Conservation (phyloP, 495 filamentous ascomycete genomes). For the Glonium stellatum region DNA sequence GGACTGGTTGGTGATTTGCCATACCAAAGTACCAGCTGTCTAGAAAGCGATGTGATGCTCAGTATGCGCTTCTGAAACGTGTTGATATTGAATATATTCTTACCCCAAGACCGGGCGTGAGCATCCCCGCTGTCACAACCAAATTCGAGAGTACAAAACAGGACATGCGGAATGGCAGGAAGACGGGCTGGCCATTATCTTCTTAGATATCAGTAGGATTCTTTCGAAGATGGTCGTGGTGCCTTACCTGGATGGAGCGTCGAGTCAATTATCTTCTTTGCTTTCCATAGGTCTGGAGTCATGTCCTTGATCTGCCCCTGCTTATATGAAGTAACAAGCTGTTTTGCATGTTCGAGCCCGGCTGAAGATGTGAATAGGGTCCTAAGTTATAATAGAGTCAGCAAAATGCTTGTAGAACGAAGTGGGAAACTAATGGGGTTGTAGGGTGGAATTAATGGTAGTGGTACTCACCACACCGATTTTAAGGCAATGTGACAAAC, state of each 20-base stretch:
- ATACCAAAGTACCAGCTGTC: slow-evolving; percentile 82
- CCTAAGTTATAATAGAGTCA: slow-evolving; percentile 39
- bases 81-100: not conserved
- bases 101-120: slow-evolving; percentile 74
- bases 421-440: not conserved
- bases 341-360: slow-evolving; percentile 77
- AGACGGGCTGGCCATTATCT: slow-evolving; percentile 88
- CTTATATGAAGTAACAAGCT: slow-evolving; percentile 73
- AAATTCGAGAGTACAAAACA: slow-evolving; percentile 90
- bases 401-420: not conserved
- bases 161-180: slow-evolving; percentile 95
- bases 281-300: slow-evolving; percentile 86
- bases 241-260: slow-evolving; percentile 81
- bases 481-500: slow-evolving; percentile 22
- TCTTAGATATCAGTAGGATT: slow-evolving; percentile 6
- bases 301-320: slow-evolving; percentile 63
- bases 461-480: slow-evolving; percentile 33
- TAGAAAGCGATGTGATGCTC: slow-evolving; percentile 30
- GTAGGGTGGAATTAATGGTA: slow-evolving; percentile 10
- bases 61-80: not conserved
- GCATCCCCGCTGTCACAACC: slow-evolving; percentile 95
- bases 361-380: slow-evolving; percentile 69
- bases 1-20: slow-evolving; percentile 95
- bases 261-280: slow-evolving; percentile 95
- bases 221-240: slow-evolving; percentile 4